phyloP scores from a whole-genome alignment of 1,284 basidiomycete genomes.

The Meira nashicola region DNA sequence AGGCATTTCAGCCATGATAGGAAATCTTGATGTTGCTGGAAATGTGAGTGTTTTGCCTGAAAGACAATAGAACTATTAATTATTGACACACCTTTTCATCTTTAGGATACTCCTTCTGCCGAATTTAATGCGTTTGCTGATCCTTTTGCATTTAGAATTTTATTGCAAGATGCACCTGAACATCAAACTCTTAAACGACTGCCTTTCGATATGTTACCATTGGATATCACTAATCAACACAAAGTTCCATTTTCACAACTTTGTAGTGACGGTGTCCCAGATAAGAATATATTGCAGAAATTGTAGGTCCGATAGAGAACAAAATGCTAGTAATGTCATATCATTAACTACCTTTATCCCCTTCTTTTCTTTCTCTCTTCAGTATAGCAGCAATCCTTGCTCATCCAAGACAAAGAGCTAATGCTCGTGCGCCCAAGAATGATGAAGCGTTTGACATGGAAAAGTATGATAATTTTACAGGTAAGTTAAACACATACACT shows the following conservation, averaged over 20 bases:
- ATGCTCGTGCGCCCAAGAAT: constrained; percentile 5
- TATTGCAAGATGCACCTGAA: constrained; percentile 28
- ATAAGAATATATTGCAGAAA: constrained; percentile 4
- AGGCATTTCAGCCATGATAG: constrained; percentile 85
- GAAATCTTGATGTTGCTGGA: constrained; percentile 85
- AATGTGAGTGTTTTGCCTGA: constrained; percentile 59
- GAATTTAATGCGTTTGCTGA: constrained; percentile 91
- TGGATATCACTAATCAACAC: constrained; percentile 41
- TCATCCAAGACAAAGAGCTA: constrained; percentile 23
- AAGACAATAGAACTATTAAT: constrained; percentile 57
- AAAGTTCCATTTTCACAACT: constrained; percentile 38
- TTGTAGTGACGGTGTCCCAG: constrained; percentile 24
- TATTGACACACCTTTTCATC: constrained; percentile 54
- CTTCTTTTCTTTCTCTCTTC: neutral
- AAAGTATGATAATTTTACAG: constrained; percentile 33
- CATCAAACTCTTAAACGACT: constrained; percentile 21
- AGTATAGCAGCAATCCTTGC: constrained; percentile 37
- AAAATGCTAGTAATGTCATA: neutral
- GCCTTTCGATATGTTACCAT: constrained; percentile 35
- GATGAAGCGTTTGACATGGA: constrained; percentile 31
- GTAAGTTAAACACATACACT: constrained; percentile 27
- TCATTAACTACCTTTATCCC: no score
- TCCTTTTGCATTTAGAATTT: constrained; percentile 66
- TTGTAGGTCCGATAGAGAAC: constrained; percentile 15
- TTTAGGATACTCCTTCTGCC: constrained; percentile 19